Evolutionary conservation across 345 rosid genomes (phyloP), one percentile per base, ranked within the genome.

Genomic region (Melaleuca alternifolia): DNA sequence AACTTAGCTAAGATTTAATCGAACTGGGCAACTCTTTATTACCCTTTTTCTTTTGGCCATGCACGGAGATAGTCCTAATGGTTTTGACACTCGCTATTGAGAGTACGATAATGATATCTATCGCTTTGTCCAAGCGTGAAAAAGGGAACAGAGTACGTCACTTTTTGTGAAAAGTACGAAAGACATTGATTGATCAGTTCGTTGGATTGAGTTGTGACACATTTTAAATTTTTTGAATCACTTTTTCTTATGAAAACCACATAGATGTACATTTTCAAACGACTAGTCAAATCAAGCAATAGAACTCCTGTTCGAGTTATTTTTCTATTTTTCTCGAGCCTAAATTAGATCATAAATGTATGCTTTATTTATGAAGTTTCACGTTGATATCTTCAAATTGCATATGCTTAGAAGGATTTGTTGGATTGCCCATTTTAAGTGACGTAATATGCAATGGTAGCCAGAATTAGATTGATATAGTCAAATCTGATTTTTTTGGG

Each of bases 81-180:
- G 41, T 30, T 62, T 62, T 15, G 41, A 16, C 77, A 8, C 44
- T 65, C 6, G 23, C 15, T 6, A 4, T 15, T 30, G 20, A 30
- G 77, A 65, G 30, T 0, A 37, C 77, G 15, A 18, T 44, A 33
- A 30, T 65, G 3, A 30, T 16, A 9, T 14, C 5, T 18, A 15
- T 65, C 11, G 23, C 23, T 2, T 2, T 0, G 6, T 8, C 1
- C 0, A 1, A 46, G 23, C 7, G 21, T 33, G 24, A 33, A 16
- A 20, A 37, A 3, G 12, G 48, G 3, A 18, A 71, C 1, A 0
- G 0, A 18, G 9, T 71, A 18, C 0, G 0, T 71, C 26, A 6
- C 48, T 71, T 37, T 26, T 18, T 71, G 57, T 4, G 24, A 54
- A 18, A 4, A 23, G 2, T 23, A 54, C 5, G 4, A 9, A 54